Evolutionary conservation across 495 filamentous ascomycete species (phyloP).

Genomic region (Hypoxylon subgilvum): DNA sequence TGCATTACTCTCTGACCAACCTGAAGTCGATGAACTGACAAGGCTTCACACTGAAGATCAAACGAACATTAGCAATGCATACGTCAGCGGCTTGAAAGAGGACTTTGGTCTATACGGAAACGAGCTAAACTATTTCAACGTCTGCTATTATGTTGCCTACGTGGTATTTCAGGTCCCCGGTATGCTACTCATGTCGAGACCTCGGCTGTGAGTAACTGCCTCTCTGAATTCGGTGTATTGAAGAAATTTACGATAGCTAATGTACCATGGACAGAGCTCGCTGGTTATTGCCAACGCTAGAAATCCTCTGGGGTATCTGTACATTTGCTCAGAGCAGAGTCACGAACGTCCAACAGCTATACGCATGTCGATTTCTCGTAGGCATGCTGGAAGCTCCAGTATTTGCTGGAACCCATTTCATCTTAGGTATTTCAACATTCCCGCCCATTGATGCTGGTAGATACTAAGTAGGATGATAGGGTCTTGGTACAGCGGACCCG

Average conservation of each 20-base stretch:
- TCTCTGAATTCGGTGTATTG: too few relatives aligned
- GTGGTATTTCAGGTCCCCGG: constrained; percentile 48
- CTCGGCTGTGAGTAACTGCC: constrained; percentile 40
- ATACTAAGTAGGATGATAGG: constrained; percentile 41
- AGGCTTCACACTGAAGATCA: constrained; percentile 33
- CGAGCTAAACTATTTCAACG: constrained; percentile 55
- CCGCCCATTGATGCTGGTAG: neutral
- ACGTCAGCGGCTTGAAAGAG: constrained; percentile 45
- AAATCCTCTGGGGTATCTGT: constrained; percentile 46
- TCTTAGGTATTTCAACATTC: constrained; percentile 17
- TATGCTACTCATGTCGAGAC: constrained; percentile 56
- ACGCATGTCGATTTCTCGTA: constrained; percentile 51
- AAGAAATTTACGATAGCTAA: too few relatives aligned
- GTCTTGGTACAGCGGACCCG: constrained; percentile 40
- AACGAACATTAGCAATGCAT: constrained; percentile 47
- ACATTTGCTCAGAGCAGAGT: constrained; percentile 46
- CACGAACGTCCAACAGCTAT: constrained; percentile 40
- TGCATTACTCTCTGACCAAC: neutral
- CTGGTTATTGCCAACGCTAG: constrained; percentile 45
- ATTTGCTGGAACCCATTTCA: constrained; percentile 40
- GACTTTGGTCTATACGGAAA: constrained; percentile 43
- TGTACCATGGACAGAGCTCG: constrained; percentile 43
- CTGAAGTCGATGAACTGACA: constrained; percentile 1
- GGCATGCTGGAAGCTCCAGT: constrained; percentile 59
- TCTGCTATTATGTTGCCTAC: constrained; percentile 50